Evolutionary conservation across 768 basidiomycete species (phyloP).

Genomic region (Cytidiella melzeri): DNA sequence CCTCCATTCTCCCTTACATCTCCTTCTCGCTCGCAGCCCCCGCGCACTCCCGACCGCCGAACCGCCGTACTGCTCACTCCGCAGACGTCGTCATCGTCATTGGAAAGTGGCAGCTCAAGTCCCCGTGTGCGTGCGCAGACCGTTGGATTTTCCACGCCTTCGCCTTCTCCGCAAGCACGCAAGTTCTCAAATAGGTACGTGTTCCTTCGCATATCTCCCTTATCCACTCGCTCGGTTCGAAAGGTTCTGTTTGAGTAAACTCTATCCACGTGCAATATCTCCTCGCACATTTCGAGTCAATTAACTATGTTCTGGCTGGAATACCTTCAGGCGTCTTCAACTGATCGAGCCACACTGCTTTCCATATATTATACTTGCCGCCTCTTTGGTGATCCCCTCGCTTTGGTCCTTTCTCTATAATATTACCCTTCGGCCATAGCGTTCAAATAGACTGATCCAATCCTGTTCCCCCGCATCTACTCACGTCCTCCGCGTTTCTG

Average conservation of each 20-base stretch:
- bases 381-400: neutral
- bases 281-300: slow-evolving; percentile 8
- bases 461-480: slow-evolving; percentile 2
- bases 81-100: slow-evolving; percentile 13
- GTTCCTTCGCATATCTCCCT: neutral
- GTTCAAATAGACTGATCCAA: slow-evolving; percentile 1
- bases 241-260: slow-evolving; percentile 10
- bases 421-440: neutral
- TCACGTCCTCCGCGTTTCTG: slow-evolving; percentile 6
- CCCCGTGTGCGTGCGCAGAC: slow-evolving; percentile 4
- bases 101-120: slow-evolving; percentile 7
- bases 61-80: slow-evolving; percentile 13
- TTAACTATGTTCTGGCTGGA: slow-evolving; percentile 1
- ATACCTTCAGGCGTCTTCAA: neutral
- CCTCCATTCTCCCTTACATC: slow-evolving; percentile 15
- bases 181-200: neutral
- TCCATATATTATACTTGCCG: slow-evolving; percentile 1
- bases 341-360: slow-evolving; percentile 6
- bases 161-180: slow-evolving; percentile 1
- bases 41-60: slow-evolving; percentile 2
- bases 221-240: neutral
- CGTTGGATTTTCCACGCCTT: slow-evolving; percentile 2
- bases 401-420: slow-evolving; percentile 11
- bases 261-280: slow-evolving; percentile 2
- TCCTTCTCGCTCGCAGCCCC: slow-evolving; percentile 13